Base-by-base conservation (phyloP, 192 early-diverging fungal genomes). In the Chytriomyces confervae region DNA sequence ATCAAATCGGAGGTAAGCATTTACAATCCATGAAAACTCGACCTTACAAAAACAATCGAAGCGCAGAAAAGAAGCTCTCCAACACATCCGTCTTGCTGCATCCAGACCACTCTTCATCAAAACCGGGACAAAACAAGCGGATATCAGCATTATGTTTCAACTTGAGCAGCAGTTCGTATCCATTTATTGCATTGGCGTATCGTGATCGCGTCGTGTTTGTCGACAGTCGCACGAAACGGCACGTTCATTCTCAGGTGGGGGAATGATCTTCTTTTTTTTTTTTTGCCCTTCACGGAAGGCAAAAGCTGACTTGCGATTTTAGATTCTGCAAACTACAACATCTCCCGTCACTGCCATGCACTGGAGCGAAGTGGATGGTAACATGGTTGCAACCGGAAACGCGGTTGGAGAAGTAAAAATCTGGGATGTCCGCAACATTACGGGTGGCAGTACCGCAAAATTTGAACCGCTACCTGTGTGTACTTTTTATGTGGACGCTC, bases 351-450 rank as follows among this genome's bases (percentile, higher is more conserved):
- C 72, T 20, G 53, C 72, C 1, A 63, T 63, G 72, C 72, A 74
- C 43, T 74, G 72, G 72, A 74, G 44, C 53, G 50, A 74, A 74
- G 29, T 74, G 13, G 44, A 74, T 60, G 61, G 36, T 5, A 24
- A 61, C 43, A 60, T n/a, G 2, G 72, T 74, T 10, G 53, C 72
- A 7, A 44, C 72, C 1, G 72, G 72, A 24, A 20, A 23, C 4
- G 45, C n/a, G 44, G 29, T 11, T 18, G 72, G 72, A 7, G 57
- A 63, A 63, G 63, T 74, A 29, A 61, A 45, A 62, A 63, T 74
- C 6, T 74, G 72, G 72, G 72, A 74, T 62, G 36, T 62, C 13
- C 72, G 72, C 18, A 7, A 46, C 16, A 57, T 57, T 13, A 18
- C 20, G 11, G 45, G 16, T 8, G 29, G 29, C 2, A 3, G 16